Evolutionary conservation across 768 basidiomycete species (phyloP), one percentile per base, ranked within the genome.

Genomic region (Coprinopsis strossmayeri): DNA sequence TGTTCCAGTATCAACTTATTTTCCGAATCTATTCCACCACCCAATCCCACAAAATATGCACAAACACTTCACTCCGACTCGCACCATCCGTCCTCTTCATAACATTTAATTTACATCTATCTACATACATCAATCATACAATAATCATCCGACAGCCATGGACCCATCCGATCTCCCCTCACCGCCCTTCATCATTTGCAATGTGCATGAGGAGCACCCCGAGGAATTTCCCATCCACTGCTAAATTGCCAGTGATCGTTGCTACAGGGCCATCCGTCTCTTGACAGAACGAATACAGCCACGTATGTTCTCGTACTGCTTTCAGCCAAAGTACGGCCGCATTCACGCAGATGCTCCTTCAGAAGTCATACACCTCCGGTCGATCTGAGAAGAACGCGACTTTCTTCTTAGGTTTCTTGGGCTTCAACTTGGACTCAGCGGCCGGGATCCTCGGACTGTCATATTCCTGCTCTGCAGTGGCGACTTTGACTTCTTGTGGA

Each of bases 371-470:
- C 64, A 88, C 54, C 53, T 87, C 87, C 25, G 79, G 81, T 50
- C 71, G 68, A 57, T 85, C 83, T 48, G 78, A 77, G 45, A 69
- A 72, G 62, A 90, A 89, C 1, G 74, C 81, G 1, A 89, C 87
- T 48, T 70, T 76, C 69, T 88, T 88, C 67, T 75, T 77, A 2
- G 62, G 55, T 64, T 40, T 53, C 43, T 53, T 53, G 17, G 49
- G 46, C 24, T 51, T 51, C 43, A n/a, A n/a, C n/a, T n/a, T n/a
- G 41, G 13, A 41, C 27, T 51, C 45, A 3, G 49, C 17, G 25
- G 28, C 20, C 1, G 10, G 10, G 20, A 13, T 46, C 45, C 25
- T 34, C 13, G 21, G 38, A 23, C 23, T 46, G 17, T 3, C 27
- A 11, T 7, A 3, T 5, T 3, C n/a, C 21, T 27, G 25, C 3